Base-by-base conservation (phyloP, 208 protist species). In the Vickermania ingenoplastis region DNA sequence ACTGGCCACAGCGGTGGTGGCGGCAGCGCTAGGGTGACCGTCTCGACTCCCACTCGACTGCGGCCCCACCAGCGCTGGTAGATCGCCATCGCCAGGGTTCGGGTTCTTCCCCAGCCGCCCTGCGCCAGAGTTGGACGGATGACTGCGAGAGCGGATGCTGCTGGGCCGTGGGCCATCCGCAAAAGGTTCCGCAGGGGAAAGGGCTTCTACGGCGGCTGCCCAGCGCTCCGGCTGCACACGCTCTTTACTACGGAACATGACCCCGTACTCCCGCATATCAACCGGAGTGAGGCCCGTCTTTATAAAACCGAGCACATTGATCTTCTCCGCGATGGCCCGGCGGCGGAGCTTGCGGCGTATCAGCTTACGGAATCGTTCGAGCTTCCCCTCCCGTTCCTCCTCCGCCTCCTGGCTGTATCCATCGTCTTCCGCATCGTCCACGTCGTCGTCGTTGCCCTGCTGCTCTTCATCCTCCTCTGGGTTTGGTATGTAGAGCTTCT, bases 261-360 rank as follows among this genome's bases (percentile, higher is more conserved):
- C 61, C 25, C 79, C 79, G 45, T 80, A 83, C 13, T 59, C 1
- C 23, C 23, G 31, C 29, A 71, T 48, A 21, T 59, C 57, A 28
- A 68, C 79, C 1, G 79, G 69, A 4, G 66, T 77, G 14, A 49
- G 29, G 31, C 78, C 73, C 1, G 30, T 54, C 14, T 67, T 53
- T n/a, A 86, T 22, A 3, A 79, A 22, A 0, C 73, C 79, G 21
- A 60, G 60, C 36, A 51, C 7, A 31, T 76, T 65, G 27, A 86
- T 30, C 4, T 22, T 48, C 49, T 50, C 30, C 27, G 71, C 57
- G 14, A 86, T 41, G 22, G 65, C 68, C 13, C 48, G 3, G 5
- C 62, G 54, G 23, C 77, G 70, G 21, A 63, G 53, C 53, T 77
- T 63, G n/a, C 71, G 57, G 7, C 61, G 75, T 1, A 80, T 59